Percentiles rank a stretch among this genome's conserved stretches.
Conservation (phyloP, 1,284 basidiomycete species). For the Ustilago sp. region DNA sequence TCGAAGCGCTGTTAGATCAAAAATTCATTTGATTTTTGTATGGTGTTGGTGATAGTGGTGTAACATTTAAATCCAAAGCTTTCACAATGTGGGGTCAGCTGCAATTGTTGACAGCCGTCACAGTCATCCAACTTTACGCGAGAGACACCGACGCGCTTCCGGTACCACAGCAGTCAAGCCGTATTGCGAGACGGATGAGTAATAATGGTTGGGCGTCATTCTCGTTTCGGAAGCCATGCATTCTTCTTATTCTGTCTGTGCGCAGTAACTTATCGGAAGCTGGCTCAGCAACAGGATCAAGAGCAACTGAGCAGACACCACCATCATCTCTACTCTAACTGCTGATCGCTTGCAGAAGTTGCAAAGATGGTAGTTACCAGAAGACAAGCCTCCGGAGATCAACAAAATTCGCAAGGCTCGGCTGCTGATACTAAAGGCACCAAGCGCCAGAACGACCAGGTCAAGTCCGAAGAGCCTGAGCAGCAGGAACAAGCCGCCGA, state of each 20-base stretch:
- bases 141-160: conserved; percentile 11
- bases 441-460: conserved; percentile 17
- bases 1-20: no score
- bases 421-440: background rate
- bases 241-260: background rate
- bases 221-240: background rate
- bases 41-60: background rate
- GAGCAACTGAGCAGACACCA: background rate
- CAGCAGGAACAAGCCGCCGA: conserved; percentile 9
- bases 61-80: conserved; percentile 6
- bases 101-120: conserved; percentile 1
- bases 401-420: conserved; percentile 2
- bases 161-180: background rate
- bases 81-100: conserved; percentile 6
- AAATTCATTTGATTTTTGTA: background rate
- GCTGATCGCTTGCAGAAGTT: background rate
- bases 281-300: background rate
- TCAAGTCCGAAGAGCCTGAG: conserved; percentile 4
- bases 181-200: conserved; percentile 24
- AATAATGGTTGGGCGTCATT: conserved; percentile 31
- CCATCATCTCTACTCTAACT: background rate
- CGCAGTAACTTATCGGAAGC: background rate
- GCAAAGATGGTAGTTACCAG: conserved; percentile 37
- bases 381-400: conserved; percentile 24
- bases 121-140: conserved; percentile 14